Evolutionary conservation across 306 rosid genomes (phyloP), one percentile per base, ranked within the genome.

Genomic region (Carpinus fangiana): DNA sequence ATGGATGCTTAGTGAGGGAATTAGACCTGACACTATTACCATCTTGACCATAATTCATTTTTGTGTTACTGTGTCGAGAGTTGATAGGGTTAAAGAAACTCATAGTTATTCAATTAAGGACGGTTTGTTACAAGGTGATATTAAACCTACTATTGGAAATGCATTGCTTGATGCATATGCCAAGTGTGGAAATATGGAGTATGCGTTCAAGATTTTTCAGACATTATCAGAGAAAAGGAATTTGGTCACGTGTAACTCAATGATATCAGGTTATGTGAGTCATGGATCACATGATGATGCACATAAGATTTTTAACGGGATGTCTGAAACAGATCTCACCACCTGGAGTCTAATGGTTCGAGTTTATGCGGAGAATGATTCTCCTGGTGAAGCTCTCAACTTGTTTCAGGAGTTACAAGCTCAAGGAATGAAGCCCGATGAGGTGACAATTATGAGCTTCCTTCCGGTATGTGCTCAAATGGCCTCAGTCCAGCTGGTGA

Each of bases 111-210:
- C 93, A 72, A 45, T 94, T 77, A 94, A 77, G 84, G 80, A 79
- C 69, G 89, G 94, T 60, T 86, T 80, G 76, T 75, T 87, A 56
- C 60, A 69, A 31, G 80, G 85, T 77, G 85, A 82, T 79, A 61
- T 70, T 57, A 78, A 85, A 68, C 91, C 94, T 68, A 79, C 91
- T 28, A 72, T 90, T 79, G 92, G 87, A 61, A 94, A 92, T 80
- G 89, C 93, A 68, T 80, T 94, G 72, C 95, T 94, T 74, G 98
- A 94, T 87, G 95, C 97, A 79, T 94, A 94, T 84, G 84, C 95
- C 50, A 94, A 92, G 84, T 89, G 97, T 75, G 92, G 94, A 60
- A 76, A 82, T 75, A 81, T 90, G 80, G 88, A 86, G 72, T 84
- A 89, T 78, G 94, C 97, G 13, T 59, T 68, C 76, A 85, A 74